phyloP scores from a whole-genome alignment of 176 grass and related monocot genomes.

The Urochloa ruziziensis region DNA sequence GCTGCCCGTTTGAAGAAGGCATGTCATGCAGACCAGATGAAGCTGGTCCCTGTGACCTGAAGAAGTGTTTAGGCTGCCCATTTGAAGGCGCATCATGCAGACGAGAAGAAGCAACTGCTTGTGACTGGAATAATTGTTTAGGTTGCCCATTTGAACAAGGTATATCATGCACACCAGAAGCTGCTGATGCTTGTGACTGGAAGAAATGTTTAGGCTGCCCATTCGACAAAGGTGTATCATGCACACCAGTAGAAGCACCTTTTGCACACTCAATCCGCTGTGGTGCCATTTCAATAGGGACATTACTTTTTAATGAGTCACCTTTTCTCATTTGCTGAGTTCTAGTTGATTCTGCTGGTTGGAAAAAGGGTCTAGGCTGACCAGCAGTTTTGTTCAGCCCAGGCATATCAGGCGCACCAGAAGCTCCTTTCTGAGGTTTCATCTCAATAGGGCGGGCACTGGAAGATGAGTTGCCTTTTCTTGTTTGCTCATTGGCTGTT shows the following conservation, averaged over 20 bases:
- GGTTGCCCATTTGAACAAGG: neutral
- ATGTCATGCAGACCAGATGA: slow-evolving; percentile 33
- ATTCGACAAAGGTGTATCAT: slow-evolving; percentile 28
- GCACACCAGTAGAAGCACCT: slow-evolving; percentile 37
- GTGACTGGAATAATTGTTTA: neutral
- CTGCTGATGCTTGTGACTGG: slow-evolving; percentile 49
- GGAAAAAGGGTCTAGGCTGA: slow-evolving; percentile 49
- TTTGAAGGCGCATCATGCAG: neutral
- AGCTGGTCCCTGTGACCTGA: neutral
- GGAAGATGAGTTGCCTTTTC: slow-evolving; percentile 45
- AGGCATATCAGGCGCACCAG: slow-evolving; percentile 26
- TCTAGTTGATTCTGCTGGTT: slow-evolving; percentile 38
- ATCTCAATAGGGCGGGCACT: slow-evolving; percentile 31
- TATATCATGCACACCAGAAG: slow-evolving; percentile 33
- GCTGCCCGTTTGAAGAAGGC: slow-evolving; percentile 14
- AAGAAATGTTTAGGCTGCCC: slow-evolving; percentile 51
- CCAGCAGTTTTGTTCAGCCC: slow-evolving; percentile 36
- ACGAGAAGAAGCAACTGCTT: neutral
- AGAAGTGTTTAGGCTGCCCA: slow-evolving; percentile 1
- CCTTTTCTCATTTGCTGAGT: slow-evolving; percentile 40
- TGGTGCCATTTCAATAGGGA: slow-evolving; percentile 28
- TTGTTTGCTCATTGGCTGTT: slow-evolving; percentile 32
- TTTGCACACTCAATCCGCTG: slow-evolving; percentile 38
- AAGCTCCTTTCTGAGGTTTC: slow-evolving; percentile 40
- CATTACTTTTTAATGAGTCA: slow-evolving; percentile 14